A percentile compares a stretch with the other conserved stretches of the same genome.
These are phyloP conservation scores for Deinandra increscens DNA, from an alignment of 129 eudicot genomes.

Conservation along the genomic window DNA sequence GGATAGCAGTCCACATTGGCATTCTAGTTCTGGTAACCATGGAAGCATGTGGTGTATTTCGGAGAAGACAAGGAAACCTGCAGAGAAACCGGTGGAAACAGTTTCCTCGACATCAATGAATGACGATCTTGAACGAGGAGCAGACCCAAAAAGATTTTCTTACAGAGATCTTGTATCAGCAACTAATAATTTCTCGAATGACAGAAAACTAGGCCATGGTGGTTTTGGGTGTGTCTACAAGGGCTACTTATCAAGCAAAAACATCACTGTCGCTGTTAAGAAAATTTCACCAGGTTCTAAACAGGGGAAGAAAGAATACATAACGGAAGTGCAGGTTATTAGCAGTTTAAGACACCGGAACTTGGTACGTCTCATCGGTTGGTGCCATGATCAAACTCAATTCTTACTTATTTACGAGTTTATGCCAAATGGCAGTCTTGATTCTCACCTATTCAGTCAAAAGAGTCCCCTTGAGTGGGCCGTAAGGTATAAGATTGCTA, in stretches of 20 bases:
- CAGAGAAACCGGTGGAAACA: constrained; percentile 12
- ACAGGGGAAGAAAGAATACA: constrained; percentile 62
- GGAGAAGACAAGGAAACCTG: constrained; percentile 16
- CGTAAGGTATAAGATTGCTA: constrained; percentile 47
- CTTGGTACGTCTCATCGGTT: constrained; percentile 60
- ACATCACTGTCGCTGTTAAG: constrained; percentile 51
- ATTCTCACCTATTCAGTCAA: constrained; percentile 44
- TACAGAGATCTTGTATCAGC: constrained; percentile 43
- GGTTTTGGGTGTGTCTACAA: constrained; percentile 65
- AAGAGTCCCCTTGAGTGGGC: constrained; percentile 47
- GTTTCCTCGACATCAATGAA: constrained; percentile 33
- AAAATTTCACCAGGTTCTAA: constrained; percentile 53
- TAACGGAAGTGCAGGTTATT: constrained; percentile 56
- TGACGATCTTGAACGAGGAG: constrained; percentile 49
- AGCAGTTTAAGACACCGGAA: constrained; percentile 58
- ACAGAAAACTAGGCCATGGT: constrained; percentile 51
- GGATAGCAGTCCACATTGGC: constrained; percentile 26
- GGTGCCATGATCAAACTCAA: constrained; percentile 62
- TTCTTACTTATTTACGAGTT: constrained; percentile 60
- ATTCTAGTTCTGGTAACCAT: constrained; percentile 10
- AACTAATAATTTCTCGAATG: constrained; percentile 45
- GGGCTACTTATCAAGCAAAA: constrained; percentile 36
- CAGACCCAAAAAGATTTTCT: constrained; percentile 51
- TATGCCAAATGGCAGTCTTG: constrained; percentile 68
- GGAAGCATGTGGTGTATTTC: constrained; percentile 3